Percentiles rank a stretch among this genome's conserved stretches.
Evolutionary conservation across 2,329 filamentous ascomycete genomes (phyloP).

Genomic region (Leptographium galeiforme): DNA sequence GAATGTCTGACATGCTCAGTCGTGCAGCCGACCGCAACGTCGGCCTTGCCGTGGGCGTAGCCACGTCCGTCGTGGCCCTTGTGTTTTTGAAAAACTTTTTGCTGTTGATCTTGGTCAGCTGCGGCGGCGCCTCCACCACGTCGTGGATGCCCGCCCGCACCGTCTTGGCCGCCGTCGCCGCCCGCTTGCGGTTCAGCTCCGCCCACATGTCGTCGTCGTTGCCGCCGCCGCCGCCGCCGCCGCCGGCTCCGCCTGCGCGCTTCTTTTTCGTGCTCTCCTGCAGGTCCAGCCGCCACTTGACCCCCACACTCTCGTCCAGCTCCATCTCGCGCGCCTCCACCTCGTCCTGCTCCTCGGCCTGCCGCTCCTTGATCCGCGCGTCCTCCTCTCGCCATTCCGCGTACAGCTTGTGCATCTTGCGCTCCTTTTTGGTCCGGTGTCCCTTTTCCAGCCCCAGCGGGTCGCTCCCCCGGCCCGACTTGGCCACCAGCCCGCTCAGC

Average conservation of each 20-base stretch:
- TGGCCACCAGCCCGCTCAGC: slow-evolving; percentile 50
- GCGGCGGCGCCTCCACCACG: slow-evolving; percentile 63
- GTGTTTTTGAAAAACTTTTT: slow-evolving; percentile 39
- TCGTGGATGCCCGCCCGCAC: slow-evolving; percentile 31
- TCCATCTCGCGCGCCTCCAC: slow-evolving; percentile 51
- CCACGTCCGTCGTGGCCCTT: slow-evolving; percentile 14
- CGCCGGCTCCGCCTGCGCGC: not conserved
- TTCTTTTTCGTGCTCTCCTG: slow-evolving; percentile 27
- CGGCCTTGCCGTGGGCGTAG: not conserved
- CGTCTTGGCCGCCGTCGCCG: slow-evolving; percentile 27
- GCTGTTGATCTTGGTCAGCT: slow-evolving; percentile 48
- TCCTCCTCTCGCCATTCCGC: slow-evolving; percentile 64
- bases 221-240: not conserved
- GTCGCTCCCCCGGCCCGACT: slow-evolving; percentile 41
- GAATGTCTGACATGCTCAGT: slow-evolving; percentile 42
- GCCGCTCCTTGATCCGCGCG: slow-evolving; percentile 45
- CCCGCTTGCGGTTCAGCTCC: slow-evolving; percentile 53
- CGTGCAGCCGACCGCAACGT: not conserved
- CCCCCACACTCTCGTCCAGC: slow-evolving; percentile 37
- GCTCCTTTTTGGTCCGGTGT: slow-evolving; percentile 69
- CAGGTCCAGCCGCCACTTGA: slow-evolving; percentile 31
- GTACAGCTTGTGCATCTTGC: slow-evolving; percentile 67
- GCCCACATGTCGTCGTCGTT: slow-evolving; percentile 59
- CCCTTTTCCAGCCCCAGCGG: slow-evolving; percentile 48
- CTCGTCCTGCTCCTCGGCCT: slow-evolving; percentile 51